A percentile compares a stretch with the other conserved stretches of the same genome.
Conservation (phyloP, 2,329 filamentous ascomycete species). For the Colletotrichum lentis region DNA sequence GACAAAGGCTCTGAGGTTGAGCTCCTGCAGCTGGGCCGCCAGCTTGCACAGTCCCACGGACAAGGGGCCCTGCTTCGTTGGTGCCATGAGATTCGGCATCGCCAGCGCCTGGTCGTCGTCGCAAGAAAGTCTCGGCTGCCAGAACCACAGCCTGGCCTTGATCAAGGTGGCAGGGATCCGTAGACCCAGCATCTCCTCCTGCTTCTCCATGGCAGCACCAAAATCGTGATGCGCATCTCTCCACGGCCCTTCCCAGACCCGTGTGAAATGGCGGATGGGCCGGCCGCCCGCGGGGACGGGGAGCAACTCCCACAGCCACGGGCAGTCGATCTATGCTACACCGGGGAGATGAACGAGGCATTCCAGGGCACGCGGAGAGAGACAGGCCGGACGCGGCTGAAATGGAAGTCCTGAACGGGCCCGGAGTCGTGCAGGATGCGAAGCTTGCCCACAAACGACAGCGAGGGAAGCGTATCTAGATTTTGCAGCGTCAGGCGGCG, state of each 20-base stretch:
- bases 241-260: neutral
- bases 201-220: neutral
- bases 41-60: neutral
- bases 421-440: too few relatives aligned
- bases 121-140: neutral
- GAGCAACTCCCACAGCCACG: conserved; percentile 38
- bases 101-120: neutral
- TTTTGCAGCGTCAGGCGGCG: too few relatives aligned
- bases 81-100: neutral
- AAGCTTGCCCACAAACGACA: too few relatives aligned
- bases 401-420: too few relatives aligned
- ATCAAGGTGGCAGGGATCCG: neutral
- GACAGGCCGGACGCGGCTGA: too few relatives aligned
- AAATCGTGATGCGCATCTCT: neutral
- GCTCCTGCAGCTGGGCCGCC: neutral
- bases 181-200: neutral
- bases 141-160: neutral
- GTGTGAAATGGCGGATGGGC: neutral
- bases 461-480: too few relatives aligned
- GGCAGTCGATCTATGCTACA: too few relatives aligned
- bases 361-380: too few relatives aligned
- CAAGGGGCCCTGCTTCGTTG: neutral
- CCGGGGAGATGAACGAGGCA: too few relatives aligned
- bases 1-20: neutral
- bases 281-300: neutral